Evolutionary conservation across 768 basidiomycete genomes (phyloP), one percentile per base, ranked within the genome.

Genomic region (Terana coerulea): DNA sequence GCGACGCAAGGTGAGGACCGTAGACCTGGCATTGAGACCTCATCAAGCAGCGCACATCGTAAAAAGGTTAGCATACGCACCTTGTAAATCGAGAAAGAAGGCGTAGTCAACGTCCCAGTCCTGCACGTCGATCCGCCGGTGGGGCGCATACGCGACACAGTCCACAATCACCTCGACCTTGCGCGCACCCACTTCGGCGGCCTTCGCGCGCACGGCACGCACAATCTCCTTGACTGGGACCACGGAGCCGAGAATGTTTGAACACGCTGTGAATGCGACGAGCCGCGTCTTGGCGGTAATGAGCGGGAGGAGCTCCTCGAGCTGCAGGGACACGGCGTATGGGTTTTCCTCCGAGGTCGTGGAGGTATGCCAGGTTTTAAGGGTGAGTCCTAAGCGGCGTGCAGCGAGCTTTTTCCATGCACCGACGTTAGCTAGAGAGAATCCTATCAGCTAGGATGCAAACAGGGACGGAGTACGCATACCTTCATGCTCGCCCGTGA

Each of bases 401-500:
- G 72, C 70, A 0, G 88, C 87, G 14, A 91, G 75, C 52, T 78
- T 79, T 69, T 87, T 88, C 88, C 88, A 92, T 1, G 83, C 77
- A 0, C 87, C 86, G 12, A 66, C 77, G 57, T 92, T 91, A 1
- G 89, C 88, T 88, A 53, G 3, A 49, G 19, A 41, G 43, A 33
- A 45, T 52, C 42, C 26, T 30, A 35, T 34, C 2, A 33, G 49
- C 19, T 22, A 41, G 36, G 25, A 2, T 3, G 15, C 14, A 10
- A 11, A 22, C 19, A 8, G 3, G 24, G 21, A 19, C 24, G 31
- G 21, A 25, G 19, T 2, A 3, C 12, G 3, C 69, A 24, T 33
- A 88, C 86, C 81, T 74, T 92, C 88, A 56, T 92, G 89, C 61
- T 91, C 89, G 1, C 78, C 79, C 0, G 85, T 86, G n/a, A 90